Base-by-base conservation (phyloP, 345 rosid species). In the Pelargonium nanum region DNA sequence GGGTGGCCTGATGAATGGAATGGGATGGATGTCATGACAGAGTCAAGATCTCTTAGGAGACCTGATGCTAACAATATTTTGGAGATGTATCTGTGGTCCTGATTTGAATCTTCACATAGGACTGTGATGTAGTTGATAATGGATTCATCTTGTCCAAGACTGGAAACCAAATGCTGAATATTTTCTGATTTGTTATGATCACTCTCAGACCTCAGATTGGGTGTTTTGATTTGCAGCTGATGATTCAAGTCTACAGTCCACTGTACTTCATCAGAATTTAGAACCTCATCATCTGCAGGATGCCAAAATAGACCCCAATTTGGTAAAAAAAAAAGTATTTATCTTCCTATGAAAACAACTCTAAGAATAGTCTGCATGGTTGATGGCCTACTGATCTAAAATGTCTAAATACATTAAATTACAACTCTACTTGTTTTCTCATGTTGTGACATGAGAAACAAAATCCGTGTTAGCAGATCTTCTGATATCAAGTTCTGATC, bases 31-130 rank as follows among this genome's bases (percentile, higher is more conserved):
- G 65, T 59, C 65, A 65, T 60, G 28, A 70, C 66, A 57, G 78
- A 70, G 57, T 77, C 90, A 58, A 83, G 72, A 64, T 83, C 78
- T 48, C 62, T 73, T 25, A 87, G 84, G 71, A 84, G 67, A 59
- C 83, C 83, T 60, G 91, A 77, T 61, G 85, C 91, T 55, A 72
- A 68, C 58, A 89, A 22, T 63, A 81, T 74, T 72, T 89, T 83
- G 50, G 68, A 74, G 56, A 85, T 81, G 78, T 85, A 89, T 70
- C 74, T 66, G 70, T 83, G 86, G 26, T 83, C 90, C 28, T 71
- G 72, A 63, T 76, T 80, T 58, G 68, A 45, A 58, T 64, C 16
- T 40, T 75, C 68, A 59, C 52, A 30, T 56, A 22, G 67, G 9
- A 55, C 22, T 10, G 10, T 34, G 30, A 54, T 58, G 32, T 24